Evolutionary conservation across 169 alveolate species (phyloP), one percentile per base, ranked within the genome.

Genomic region (Plasmodium coatneyi): DNA sequence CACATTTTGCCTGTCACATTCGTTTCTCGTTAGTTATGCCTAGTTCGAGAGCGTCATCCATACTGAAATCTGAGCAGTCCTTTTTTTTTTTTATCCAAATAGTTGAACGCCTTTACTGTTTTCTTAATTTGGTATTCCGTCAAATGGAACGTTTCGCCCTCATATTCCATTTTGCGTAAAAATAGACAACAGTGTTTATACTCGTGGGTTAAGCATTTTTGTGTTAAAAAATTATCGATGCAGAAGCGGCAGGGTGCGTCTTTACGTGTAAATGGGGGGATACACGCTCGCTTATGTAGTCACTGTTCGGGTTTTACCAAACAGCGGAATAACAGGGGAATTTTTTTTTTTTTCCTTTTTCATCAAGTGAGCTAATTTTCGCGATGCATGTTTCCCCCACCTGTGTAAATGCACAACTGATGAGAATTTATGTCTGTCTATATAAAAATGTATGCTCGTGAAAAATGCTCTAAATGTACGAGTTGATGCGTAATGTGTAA

Each of bases 71-170:
- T 89, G 52, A 89, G 72, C 22, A 80, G 41, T 25, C 94, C 94
- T 56, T 22, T 89, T 66, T 89, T 89, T 80, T 89, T 89, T 89
- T 89, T 89, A 60, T 89, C 94, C 71, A 89, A 80, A 80, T 89
- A 89, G n/a, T 72, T 79, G 74, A 89, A 89, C 30, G 91, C 94
- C 22, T 89, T 89, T 36, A 89, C 52, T 4, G 91, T 80, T 89
- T 89, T 89, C 12, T 89, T 89, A 41, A 89, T 80, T 89, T 89
- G 94, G 56, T 89, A 89, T 70, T 89, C 94, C 30, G 94, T 89
- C 66, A 89, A 89, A 56, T 89, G 94, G 71, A 80, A 89, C 5
- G 70, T 80, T 80, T 89, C 94, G 5, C 94, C 94, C 71, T 79
- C 94, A 89, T 80, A 89, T 60, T 89, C 94, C 94, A 89, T 89